Conservation (phyloP, 75 land plant genomes). For the Sequoia sempervirens region DNA sequence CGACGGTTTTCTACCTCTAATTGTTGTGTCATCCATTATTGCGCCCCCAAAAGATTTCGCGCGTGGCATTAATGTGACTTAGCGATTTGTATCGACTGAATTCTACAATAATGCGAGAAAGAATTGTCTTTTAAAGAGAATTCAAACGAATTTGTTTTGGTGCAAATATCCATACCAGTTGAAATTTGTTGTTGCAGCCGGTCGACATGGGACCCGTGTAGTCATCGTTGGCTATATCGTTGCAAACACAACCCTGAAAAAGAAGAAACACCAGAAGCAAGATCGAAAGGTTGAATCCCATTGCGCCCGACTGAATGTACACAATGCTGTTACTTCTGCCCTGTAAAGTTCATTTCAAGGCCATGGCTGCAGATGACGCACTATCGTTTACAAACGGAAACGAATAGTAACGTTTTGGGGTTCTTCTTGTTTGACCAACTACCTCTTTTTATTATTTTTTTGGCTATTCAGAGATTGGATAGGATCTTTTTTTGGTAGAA, state of each 20-base stretch:
- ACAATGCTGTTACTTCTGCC: not conserved
- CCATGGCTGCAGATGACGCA: not conserved
- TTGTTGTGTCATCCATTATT: not conserved
- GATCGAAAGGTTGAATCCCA: not conserved
- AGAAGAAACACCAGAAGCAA: constrained; percentile 2
- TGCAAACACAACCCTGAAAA: constrained; percentile 15
- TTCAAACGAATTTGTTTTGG: not conserved
- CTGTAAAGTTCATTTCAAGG: not conserved
- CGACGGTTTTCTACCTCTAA: not conserved
- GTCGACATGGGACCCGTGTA: constrained; percentile 26
- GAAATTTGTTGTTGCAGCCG: constrained; percentile 45
- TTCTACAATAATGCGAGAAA: not conserved
- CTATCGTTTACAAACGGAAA: not conserved
- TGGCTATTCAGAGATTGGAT: too few relatives aligned
- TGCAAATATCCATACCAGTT: constrained; percentile 30
- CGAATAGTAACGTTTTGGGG: not conserved
- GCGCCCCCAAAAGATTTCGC: not conserved
- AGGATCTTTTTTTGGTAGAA: too few relatives aligned
- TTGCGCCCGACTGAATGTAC: not conserved
- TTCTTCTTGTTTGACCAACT: not conserved
- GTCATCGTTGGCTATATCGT: constrained; percentile 44
- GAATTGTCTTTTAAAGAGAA: not conserved
- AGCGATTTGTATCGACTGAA: not conserved
- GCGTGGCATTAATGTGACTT: not conserved
- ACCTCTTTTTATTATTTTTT: too few relatives aligned